Evolutionary conservation across 2,329 filamentous ascomycete genomes (phyloP).

Genomic region (Pyrenochaeta sp.): DNA sequence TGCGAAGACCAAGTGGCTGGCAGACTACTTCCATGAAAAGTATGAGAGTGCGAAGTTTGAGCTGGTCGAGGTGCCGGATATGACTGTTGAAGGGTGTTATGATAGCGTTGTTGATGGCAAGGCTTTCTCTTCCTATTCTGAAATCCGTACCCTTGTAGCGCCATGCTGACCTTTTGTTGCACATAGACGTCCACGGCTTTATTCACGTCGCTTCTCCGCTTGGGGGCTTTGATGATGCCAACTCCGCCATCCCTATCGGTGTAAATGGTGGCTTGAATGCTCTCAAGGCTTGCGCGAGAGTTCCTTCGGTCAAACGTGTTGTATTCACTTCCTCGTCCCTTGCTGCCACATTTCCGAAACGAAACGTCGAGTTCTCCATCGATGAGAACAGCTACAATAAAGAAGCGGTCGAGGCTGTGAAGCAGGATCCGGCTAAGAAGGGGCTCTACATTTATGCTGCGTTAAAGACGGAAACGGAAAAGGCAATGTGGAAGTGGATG

Average conservation of each 20-base stretch:
- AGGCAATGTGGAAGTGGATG: slow-evolving; percentile 58
- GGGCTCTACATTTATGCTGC: slow-evolving; percentile 53
- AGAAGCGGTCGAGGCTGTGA: slow-evolving; percentile 40
- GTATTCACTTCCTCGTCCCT: slow-evolving; percentile 56
- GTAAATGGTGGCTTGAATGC: slow-evolving; percentile 49
- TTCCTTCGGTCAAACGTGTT: slow-evolving; percentile 53
- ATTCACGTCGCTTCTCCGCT: slow-evolving; percentile 57
- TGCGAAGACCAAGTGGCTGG: slow-evolving; percentile 40
- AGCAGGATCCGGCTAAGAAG: slow-evolving; percentile 24
- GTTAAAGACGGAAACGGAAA: slow-evolving; percentile 58
- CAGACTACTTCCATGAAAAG: slow-evolving; percentile 35
- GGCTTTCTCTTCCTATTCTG: slow-evolving; percentile 1
- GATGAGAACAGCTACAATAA: slow-evolving; percentile 50
- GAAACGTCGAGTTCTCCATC: slow-evolving; percentile 46
- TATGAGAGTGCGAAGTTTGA: slow-evolving; percentile 35
- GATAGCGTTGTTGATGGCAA: slow-evolving; percentile 38
- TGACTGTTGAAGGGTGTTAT: slow-evolving; percentile 35
- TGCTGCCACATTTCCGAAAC: slow-evolving; percentile 45
- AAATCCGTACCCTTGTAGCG: background rate
- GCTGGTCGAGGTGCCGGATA: slow-evolving; percentile 40
- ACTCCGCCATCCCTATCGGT: slow-evolving; percentile 54
- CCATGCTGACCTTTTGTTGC: background rate
- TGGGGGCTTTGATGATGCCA: slow-evolving; percentile 41
- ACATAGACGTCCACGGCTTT: slow-evolving; percentile 48
- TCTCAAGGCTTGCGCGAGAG: slow-evolving; percentile 52